Conservation (phyloP, 2,329 filamentous ascomycete species). For the Bipolaris oryzae region DNA sequence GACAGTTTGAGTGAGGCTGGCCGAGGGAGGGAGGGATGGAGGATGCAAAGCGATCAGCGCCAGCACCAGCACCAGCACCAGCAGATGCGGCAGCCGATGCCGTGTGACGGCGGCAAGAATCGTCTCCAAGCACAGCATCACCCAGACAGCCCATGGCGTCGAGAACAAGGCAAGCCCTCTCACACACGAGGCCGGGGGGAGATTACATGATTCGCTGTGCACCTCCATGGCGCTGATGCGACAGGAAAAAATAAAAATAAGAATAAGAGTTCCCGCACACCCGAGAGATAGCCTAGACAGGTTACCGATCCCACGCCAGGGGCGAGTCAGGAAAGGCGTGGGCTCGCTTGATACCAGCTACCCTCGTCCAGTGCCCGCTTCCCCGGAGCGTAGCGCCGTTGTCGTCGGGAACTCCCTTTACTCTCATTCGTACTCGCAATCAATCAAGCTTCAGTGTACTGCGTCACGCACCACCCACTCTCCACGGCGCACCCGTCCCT, state of each 20-base stretch:
- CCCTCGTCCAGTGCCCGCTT: slow-evolving; percentile 35
- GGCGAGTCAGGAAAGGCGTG: slow-evolving; percentile 28
- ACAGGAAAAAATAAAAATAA: slow-evolving; percentile 15
- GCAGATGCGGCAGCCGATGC: slow-evolving; percentile 7
- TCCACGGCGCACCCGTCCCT: slow-evolving; percentile 21
- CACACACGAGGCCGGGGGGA: slow-evolving; percentile 9
- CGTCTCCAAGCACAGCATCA: slow-evolving; percentile 26
- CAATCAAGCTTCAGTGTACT: slow-evolving; percentile 22
- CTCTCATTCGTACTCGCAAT: slow-evolving; percentile 11
- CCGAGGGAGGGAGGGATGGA: too few species aligned
- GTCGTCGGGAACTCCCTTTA: slow-evolving; percentile 7
- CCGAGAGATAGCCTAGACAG: slow-evolving; percentile 27
- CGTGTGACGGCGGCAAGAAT: slow-evolving; percentile 32
- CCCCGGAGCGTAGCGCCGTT: slow-evolving; percentile 29
- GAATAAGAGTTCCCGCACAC: slow-evolving; percentile 38
- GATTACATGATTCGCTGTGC: slow-evolving; percentile 41
- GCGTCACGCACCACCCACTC: slow-evolving; percentile 29
- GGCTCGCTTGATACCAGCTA: slow-evolving; percentile 30
- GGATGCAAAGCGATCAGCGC: too few species aligned
- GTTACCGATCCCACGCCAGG: slow-evolving; percentile 30
- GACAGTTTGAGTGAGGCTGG: slow-evolving; percentile 22
- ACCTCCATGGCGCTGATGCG: slow-evolving; percentile 31
- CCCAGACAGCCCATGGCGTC: slow-evolving; percentile 26
- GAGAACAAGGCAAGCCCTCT: slow-evolving; percentile 20
- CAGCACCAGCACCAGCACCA: neutral